Evolutionary conservation across 345 rosid genomes (phyloP).

Genomic region (Arabidopsis suecica): DNA sequence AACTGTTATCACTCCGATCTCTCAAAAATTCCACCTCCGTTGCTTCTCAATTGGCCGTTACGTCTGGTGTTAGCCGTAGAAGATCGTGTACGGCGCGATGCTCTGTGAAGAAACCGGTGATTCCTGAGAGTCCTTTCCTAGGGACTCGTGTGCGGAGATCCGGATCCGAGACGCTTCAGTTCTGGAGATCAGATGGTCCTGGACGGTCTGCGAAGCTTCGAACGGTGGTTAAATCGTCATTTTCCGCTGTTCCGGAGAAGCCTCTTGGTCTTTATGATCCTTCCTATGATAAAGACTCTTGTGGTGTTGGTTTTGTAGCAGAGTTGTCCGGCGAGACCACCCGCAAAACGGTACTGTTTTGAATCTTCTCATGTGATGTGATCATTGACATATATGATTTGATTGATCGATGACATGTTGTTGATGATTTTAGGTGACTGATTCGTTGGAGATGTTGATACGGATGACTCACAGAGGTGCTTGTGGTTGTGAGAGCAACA

Average conservation of each 20-base stretch:
- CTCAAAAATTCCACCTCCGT: conserved; percentile 38
- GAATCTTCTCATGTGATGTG: neutral
- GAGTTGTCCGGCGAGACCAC: conserved; percentile 84
- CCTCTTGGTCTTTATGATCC: conserved; percentile 98
- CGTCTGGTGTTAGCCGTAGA: conserved; percentile 40
- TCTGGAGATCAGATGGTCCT: conserved; percentile 87
- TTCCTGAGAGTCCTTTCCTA: conserved; percentile 53
- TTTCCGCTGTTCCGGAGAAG: conserved; percentile 90
- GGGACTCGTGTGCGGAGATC: conserved; percentile 58
- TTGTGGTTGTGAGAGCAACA: conserved; percentile 96
- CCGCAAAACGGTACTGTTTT: conserved; percentile 77
- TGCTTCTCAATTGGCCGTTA: conserved; percentile 49
- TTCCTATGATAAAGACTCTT: conserved; percentile 89
- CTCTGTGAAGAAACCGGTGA: conserved; percentile 42
- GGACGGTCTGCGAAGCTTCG: conserved; percentile 73
- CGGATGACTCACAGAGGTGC: conserved; percentile 99
- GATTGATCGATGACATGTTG: too few species aligned
- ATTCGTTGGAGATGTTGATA: conserved; percentile 94
- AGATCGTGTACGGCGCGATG: conserved; percentile 45
- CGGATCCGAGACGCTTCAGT: conserved; percentile 62
- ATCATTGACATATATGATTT: neutral
- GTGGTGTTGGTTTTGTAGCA: conserved; percentile 98
- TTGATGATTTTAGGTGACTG: conserved; percentile 60
- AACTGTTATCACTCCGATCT: conserved; percentile 39
- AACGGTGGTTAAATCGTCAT: conserved; percentile 67